Conservation (phyloP, 108 stramenopile genomes). For the Cyclotella atomus region DNA sequence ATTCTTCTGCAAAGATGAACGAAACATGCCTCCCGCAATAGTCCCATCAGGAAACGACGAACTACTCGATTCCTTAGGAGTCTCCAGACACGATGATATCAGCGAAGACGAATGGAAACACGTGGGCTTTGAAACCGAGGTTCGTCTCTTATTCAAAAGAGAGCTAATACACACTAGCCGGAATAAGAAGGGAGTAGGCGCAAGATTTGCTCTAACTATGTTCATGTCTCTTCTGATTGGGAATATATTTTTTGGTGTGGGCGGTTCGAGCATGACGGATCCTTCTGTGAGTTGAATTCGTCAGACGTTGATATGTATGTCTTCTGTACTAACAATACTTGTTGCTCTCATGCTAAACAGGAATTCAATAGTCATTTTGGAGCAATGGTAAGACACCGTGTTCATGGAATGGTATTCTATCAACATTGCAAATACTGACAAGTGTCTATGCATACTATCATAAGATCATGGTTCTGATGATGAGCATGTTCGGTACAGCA, state of each 20-base stretch:
- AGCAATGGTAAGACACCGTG: constrained; percentile 64
- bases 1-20: constrained; percentile 6
- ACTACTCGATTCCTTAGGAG: constrained; percentile 50
- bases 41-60: constrained; percentile 32
- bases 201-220: constrained; percentile 62
- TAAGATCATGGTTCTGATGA: constrained; percentile 65
- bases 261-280: constrained; percentile 30
- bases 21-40: neutral
- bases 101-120: constrained; percentile 39
- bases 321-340: too few species aligned
- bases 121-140: constrained; percentile 55
- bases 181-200: constrained; percentile 60
- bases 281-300: constrained; percentile 19
- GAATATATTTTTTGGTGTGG: constrained; percentile 74
- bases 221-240: constrained; percentile 71
- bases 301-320: too few species aligned
- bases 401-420: too few species aligned
- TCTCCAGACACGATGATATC: constrained; percentile 11
- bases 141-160: constrained; percentile 55
- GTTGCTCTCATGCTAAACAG: too few species aligned
- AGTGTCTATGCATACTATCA: neutral
- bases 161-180: constrained; percentile 61
- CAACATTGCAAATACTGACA: neutral
- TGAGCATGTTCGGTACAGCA: constrained; percentile 83
- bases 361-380: constrained; percentile 73